phyloP scores from a whole-genome alignment of 2,329 filamentous ascomycete genomes.

The Orbilia quercus region DNA sequence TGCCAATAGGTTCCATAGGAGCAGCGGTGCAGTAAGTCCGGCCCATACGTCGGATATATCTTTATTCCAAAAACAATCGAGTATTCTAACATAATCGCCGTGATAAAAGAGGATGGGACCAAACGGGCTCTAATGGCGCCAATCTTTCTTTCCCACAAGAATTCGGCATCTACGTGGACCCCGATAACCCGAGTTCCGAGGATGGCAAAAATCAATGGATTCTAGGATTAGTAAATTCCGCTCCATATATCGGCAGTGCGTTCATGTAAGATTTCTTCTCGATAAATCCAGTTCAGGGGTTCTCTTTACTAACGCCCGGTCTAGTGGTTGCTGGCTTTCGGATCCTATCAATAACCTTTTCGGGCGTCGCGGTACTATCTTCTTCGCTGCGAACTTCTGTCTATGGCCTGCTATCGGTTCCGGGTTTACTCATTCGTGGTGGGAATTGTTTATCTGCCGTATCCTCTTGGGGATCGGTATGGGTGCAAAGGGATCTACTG shows the following conservation, averaged over 20 bases:
- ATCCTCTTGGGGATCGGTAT: conserved; percentile 70
- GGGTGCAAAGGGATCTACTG: conserved; percentile 71
- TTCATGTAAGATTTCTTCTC: conserved; percentile 65
- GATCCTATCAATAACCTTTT: conserved; percentile 72
- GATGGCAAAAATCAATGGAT: conserved; percentile 69
- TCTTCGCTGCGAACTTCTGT: conserved; percentile 72
- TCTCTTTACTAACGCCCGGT: conserved; percentile 5
- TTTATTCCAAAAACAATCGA: background rate
- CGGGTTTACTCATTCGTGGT: conserved; percentile 71
- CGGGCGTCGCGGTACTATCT: conserved; percentile 74
- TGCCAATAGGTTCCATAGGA: conserved; percentile 68
- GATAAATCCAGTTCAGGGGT: background rate
- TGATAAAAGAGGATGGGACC: conserved; percentile 70
- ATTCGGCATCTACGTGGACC: conserved; percentile 56
- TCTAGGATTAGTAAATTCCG: conserved; percentile 75
- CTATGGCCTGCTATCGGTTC: conserved; percentile 76
- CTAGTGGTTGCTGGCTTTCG: conserved; percentile 73
- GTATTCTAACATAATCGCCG: conserved; percentile 1
- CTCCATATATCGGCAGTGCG: conserved; percentile 67
- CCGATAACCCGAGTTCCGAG: conserved; percentile 60
- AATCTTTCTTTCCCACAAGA: conserved; percentile 60
- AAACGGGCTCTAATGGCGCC: conserved; percentile 72
- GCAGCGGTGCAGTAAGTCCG: conserved; percentile 70
- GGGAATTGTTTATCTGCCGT: conserved; percentile 69
- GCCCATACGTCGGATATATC: background rate